Conservation (phyloP, 768 basidiomycete genomes). For the Lyophyllum shimeji region DNA sequence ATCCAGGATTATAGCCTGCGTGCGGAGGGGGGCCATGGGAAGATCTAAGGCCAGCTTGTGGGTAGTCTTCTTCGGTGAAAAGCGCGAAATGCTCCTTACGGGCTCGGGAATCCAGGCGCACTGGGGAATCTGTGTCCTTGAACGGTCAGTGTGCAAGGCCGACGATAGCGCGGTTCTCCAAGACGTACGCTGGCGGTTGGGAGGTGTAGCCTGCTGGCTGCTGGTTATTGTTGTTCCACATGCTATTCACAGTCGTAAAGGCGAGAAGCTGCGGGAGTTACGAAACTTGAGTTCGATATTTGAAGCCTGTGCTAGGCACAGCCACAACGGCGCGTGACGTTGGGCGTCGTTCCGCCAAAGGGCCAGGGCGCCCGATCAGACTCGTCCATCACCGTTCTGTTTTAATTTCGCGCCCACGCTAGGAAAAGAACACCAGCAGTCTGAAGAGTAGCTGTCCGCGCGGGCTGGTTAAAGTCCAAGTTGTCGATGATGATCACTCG, state of each 20-base stretch:
- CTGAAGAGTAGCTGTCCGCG: too few species aligned
- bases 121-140: slow-evolving; percentile 14
- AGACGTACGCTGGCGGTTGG: slow-evolving; percentile 15
- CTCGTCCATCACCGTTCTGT: too few species aligned
- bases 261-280: not conserved
- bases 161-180: not conserved
- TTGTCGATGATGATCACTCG: too few species aligned
- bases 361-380: too few species aligned
- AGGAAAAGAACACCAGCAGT: too few species aligned
- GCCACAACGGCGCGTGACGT: not conserved
- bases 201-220: slow-evolving; percentile 2
- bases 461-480: too few species aligned
- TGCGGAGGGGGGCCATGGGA: slow-evolving; percentile 3
- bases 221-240: slow-evolving; percentile 23
- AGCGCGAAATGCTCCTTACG: slow-evolving; percentile 3
- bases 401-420: too few species aligned
- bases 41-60: not conserved
- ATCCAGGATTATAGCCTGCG: slow-evolving; percentile 38
- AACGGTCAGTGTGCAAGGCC: not conserved
- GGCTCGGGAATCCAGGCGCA: slow-evolving; percentile 15
- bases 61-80: not conserved
- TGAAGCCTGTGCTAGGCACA: not conserved
- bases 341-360: too few species aligned
- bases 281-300: not conserved
- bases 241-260: not conserved